phyloP scores from a whole-genome alignment of 495 filamentous ascomycete species.

The Annulohypoxylon nitens region DNA sequence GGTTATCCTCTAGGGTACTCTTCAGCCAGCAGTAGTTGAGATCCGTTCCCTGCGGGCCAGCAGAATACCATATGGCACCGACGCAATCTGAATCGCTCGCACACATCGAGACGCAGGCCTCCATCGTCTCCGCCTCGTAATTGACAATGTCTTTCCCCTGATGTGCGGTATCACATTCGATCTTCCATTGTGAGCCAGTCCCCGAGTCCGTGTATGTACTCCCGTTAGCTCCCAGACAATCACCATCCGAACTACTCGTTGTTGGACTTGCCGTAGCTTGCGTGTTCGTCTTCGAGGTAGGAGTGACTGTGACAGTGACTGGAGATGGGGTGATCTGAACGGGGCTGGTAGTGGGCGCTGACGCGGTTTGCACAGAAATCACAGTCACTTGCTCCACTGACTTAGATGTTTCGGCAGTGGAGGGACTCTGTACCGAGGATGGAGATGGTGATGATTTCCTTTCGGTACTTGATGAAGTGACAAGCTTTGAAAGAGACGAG shows the following conservation, averaged over 20 bases:
- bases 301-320: slow-evolving; percentile 5
- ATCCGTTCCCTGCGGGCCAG: slow-evolving; percentile 47
- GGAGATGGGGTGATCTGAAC: neutral
- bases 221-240: slow-evolving; percentile 34
- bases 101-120: slow-evolving; percentile 40
- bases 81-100: slow-evolving; percentile 27
- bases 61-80: slow-evolving; percentile 46
- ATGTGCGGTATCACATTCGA: slow-evolving; percentile 42
- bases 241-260: neutral
- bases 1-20: slow-evolving; percentile 22
- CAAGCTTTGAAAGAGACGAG: neutral
- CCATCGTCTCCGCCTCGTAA: slow-evolving; percentile 37
- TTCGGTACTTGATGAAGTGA: neutral
- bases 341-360: slow-evolving; percentile 20
- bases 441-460: neutral
- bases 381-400: slow-evolving; percentile 15
- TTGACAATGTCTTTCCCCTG: slow-evolving; percentile 42
- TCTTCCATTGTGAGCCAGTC: slow-evolving; percentile 22
- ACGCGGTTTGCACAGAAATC: neutral
- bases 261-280: slow-evolving; percentile 3
- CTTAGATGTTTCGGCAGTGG: slow-evolving; percentile 1
- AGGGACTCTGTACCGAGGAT: slow-evolving; percentile 6
- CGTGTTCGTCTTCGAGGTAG: slow-evolving; percentile 1
- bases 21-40: slow-evolving; percentile 51
- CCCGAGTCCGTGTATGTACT: slow-evolving; percentile 46